phyloP scores from a whole-genome alignment of 2,329 filamentous ascomycete genomes.

The Chaetomiaceae sp. region DNA sequence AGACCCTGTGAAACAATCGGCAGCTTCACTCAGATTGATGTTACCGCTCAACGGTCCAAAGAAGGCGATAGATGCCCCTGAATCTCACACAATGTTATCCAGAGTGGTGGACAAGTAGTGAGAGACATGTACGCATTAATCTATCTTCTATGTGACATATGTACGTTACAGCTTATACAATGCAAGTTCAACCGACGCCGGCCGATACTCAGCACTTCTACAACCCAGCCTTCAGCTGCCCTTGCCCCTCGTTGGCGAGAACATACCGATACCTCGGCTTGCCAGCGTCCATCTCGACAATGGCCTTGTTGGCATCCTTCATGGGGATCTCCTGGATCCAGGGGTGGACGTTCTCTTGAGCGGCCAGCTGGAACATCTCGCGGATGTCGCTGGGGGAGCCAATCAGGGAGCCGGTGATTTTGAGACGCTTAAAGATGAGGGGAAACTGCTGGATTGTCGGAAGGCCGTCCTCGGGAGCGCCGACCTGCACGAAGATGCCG shows the following conservation, averaged over 20 bases:
- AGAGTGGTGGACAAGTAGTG: no score
- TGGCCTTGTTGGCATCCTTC: constrained; percentile 50
- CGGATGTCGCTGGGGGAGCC: constrained; percentile 52
- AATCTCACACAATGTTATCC: no score
- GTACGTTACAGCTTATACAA: no score
- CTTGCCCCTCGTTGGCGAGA: constrained; percentile 19
- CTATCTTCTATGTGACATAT: no score
- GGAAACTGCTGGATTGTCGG: constrained; percentile 48
- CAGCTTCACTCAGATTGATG: no score
- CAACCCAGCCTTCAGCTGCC: neutral
- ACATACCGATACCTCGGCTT: constrained; percentile 48
- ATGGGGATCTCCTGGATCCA: constrained; percentile 52
- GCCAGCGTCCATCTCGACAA: constrained; percentile 52
- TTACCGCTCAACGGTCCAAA: no score
- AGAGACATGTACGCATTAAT: no score
- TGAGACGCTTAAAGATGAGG: constrained; percentile 50
- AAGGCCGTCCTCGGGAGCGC: constrained; percentile 48
- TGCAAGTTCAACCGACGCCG: no score
- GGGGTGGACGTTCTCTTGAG: constrained; percentile 50
- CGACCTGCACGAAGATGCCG: constrained; percentile 25
- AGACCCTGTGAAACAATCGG: no score
- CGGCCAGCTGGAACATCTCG: constrained; percentile 56
- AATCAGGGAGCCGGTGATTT: constrained; percentile 42
- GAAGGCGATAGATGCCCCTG: no score
- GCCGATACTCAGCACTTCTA: no score